A percentile compares a stretch with the other conserved stretches of the same genome.
Evolutionary conservation across 495 filamentous ascomycete species (phyloP).

Genomic region (Collariella sp.): DNA sequence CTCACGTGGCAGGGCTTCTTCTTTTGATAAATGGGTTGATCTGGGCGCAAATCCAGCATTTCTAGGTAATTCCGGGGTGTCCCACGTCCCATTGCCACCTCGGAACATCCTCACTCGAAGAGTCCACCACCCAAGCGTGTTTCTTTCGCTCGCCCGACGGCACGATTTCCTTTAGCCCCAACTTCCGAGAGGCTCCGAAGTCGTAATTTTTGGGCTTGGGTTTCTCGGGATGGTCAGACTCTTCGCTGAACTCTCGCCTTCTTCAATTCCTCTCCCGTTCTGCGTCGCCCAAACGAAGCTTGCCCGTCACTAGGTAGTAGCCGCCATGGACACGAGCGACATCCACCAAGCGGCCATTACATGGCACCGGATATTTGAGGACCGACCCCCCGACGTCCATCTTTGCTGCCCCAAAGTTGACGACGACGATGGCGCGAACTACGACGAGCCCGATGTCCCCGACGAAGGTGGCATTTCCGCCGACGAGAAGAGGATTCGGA

Average conservation of each 20-base stretch:
- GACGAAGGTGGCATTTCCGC: slow-evolving; percentile 23
- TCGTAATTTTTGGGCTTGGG: neutral
- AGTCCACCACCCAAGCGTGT: no score
- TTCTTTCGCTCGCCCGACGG: neutral
- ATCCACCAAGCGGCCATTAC: slow-evolving; percentile 18
- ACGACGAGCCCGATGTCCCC: slow-evolving; percentile 42
- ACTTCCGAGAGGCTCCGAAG: neutral
- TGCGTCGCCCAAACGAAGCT: neutral
- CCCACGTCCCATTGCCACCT: no score
- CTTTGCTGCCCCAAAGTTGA: slow-evolving; percentile 37
- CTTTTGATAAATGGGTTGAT: no score
- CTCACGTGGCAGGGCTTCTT: no score
- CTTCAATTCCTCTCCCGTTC: neutral
- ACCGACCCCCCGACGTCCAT: slow-evolving; percentile 27
- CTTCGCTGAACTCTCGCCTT: neutral
- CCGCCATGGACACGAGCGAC: slow-evolving; percentile 12
- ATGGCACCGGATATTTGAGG: slow-evolving; percentile 25
- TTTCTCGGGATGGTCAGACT: neutral
- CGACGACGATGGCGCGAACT: slow-evolving; percentile 41
- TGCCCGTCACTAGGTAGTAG: neutral
- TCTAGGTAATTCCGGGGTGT: no score
- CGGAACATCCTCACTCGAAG: no score
- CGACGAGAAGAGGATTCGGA: slow-evolving; percentile 34
- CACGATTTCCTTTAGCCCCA: neutral
- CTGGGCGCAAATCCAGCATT: no score